Conservation (phyloP, 371 early-diverging fungal genomes). For the Mucor circinelloides region DNA sequence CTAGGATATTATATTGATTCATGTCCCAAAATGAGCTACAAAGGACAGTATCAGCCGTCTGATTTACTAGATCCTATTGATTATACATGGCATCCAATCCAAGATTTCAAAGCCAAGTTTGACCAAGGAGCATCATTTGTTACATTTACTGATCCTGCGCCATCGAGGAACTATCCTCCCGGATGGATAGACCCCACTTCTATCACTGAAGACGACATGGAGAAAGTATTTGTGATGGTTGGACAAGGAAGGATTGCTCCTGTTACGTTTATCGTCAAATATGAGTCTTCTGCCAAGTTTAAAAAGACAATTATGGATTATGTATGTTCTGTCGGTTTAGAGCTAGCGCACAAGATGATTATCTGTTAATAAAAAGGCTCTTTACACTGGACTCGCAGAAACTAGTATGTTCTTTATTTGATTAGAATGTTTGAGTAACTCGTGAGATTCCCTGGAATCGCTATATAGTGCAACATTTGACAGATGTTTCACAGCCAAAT, state of each 20-base stretch:
- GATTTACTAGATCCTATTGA: constrained; percentile 72
- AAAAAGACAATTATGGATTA: constrained; percentile 14
- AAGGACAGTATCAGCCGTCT: constrained; percentile 84
- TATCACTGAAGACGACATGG: constrained; percentile 1
- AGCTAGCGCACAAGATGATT: constrained; percentile 18
- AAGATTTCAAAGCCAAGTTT: constrained; percentile 15
- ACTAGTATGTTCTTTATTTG: background rate
- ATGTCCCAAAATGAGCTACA: constrained; percentile 94
- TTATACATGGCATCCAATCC: constrained; percentile 44
- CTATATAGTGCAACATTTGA: background rate
- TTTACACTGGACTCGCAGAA: background rate
- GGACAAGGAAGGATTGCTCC: constrained; percentile 15
- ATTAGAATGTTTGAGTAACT: background rate
- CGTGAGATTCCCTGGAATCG: background rate
- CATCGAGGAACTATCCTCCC: constrained; percentile 3
- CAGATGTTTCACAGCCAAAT: background rate
- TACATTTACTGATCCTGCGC: constrained; percentile 6
- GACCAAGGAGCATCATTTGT: constrained; percentile 16
- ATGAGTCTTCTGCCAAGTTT: background rate
- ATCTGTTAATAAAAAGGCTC: constrained; percentile 6
- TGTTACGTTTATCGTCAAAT: constrained; percentile 5
- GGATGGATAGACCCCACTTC: constrained; percentile 23
- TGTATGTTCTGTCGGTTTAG: constrained; percentile 24
- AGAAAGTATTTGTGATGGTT: constrained; percentile 12
- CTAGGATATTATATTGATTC: constrained; percentile 87